A percentile compares a stretch with the other conserved stretches of the same genome.
Evolutionary conservation across 2,329 filamentous ascomycete species (phyloP).

Genomic region (Ophiosphaerella narmari): DNA sequence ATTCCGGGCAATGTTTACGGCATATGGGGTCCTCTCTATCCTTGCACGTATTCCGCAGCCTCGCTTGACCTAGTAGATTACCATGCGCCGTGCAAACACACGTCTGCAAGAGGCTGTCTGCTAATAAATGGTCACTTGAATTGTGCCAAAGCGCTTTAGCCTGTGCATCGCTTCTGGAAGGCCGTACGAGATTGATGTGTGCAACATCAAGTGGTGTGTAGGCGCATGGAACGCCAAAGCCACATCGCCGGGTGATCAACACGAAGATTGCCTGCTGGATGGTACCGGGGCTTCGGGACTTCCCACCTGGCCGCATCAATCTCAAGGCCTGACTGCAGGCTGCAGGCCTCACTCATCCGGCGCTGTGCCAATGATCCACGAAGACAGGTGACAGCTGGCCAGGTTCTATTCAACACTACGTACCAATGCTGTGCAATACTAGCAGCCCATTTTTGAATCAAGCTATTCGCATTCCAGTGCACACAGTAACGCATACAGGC

Average conservation of each 20-base stretch:
- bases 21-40: no score
- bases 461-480: conserved; percentile 5
- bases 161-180: conserved; percentile 33
- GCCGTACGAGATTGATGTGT: conserved; percentile 19
- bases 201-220: conserved; percentile 19
- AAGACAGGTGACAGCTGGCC: not conserved
- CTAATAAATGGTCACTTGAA: conserved; percentile 1
- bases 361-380: not conserved
- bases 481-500: not conserved
- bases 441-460: conserved; percentile 3
- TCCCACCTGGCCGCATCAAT: not conserved
- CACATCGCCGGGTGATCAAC: conserved; percentile 44
- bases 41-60: no score
- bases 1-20: not conserved
- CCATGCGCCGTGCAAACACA: not conserved
- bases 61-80: not conserved
- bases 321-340: not conserved
- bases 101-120: conserved; percentile 4
- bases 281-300: not conserved
- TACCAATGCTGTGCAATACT: conserved; percentile 1
- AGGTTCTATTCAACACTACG: not conserved
- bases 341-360: not conserved
- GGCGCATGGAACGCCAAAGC: conserved; percentile 35
- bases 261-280: not conserved
- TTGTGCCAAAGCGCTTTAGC: conserved; percentile 1